Conservation (phyloP, 1,284 basidiomycete species). For the Trichosporon inkin region DNA sequence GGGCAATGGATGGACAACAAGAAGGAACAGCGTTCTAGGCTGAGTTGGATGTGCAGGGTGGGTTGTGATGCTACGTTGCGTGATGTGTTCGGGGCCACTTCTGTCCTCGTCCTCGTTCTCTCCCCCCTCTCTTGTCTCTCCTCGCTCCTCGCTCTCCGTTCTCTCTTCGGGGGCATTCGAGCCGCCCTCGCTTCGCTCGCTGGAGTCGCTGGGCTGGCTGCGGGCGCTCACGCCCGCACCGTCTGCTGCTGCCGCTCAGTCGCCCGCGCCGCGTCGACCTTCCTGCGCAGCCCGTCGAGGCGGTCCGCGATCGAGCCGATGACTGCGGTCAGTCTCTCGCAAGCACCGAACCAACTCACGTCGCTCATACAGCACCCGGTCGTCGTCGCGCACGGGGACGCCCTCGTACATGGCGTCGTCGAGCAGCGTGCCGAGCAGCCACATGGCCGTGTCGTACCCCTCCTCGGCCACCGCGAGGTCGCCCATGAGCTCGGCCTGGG, state of each 20-base stretch:
- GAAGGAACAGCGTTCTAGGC: background rate
- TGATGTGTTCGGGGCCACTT: no score
- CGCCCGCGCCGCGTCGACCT: conserved; percentile 13
- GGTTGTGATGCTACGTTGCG: background rate
- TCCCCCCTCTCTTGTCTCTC: no score
- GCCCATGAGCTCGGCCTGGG: conserved; percentile 82
- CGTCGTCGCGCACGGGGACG: conserved; percentile 78
- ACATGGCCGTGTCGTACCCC: conserved; percentile 88
- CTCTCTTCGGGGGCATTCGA: no score
- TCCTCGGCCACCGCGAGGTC: conserved; percentile 74
- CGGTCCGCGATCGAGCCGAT: conserved; percentile 21
- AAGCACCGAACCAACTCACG: no score
- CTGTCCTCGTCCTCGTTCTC: no score
- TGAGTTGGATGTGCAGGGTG: background rate
- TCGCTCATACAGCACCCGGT: conserved; percentile 70
- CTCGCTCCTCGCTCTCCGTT: no score
- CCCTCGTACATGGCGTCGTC: conserved; percentile 82
- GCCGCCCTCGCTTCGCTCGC: background rate
- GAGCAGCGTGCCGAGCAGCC: conserved; percentile 84
- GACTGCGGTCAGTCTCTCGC: conserved; percentile 15
- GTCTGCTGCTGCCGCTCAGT: background rate
- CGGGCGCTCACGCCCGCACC: background rate
- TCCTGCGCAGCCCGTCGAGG: conserved; percentile 23
- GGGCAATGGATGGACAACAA: background rate
- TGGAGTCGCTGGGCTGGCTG: background rate